These are phyloP conservation scores for Neurospora tetraspora DNA, from an alignment of 495 filamentous ascomycete genomes.

Conservation along the genomic window DNA sequence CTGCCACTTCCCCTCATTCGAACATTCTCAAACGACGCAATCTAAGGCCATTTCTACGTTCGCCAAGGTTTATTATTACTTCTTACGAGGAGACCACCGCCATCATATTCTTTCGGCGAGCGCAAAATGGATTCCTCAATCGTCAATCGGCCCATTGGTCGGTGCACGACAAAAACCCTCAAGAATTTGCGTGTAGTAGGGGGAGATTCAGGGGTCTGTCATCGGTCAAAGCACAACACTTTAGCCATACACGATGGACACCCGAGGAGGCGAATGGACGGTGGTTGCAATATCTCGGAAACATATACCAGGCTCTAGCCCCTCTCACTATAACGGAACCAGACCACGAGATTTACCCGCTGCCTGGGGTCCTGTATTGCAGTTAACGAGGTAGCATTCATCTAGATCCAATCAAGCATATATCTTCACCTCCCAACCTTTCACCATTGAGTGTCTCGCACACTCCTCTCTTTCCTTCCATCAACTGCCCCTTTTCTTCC, in stretches of 20 bases:
- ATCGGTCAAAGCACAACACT: neutral
- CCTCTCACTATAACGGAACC: neutral
- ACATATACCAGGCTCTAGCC: neutral
- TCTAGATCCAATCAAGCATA: neutral
- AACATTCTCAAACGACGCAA: neutral
- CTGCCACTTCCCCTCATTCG: neutral
- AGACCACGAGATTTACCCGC: neutral
- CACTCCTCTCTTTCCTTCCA: constrained; percentile 24
- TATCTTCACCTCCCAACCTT: too few species aligned
- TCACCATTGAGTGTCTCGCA: neutral
- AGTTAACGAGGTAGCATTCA: neutral
- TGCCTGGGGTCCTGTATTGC: neutral
- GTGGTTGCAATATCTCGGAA: neutral
- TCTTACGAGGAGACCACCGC: neutral
- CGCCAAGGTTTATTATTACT: neutral
- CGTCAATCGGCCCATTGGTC: neutral
- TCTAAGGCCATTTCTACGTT: neutral
- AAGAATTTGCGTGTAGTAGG: neutral
- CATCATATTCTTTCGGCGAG: neutral
- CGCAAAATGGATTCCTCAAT: neutral
- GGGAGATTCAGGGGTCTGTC: neutral
- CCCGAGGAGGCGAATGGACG: neutral
- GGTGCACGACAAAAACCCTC: neutral
- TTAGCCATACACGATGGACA: neutral
- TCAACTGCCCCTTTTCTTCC: constrained; percentile 1